Base-by-base conservation (phyloP, 1,139 yeast species). In the Scheffersomyces titani region DNA sequence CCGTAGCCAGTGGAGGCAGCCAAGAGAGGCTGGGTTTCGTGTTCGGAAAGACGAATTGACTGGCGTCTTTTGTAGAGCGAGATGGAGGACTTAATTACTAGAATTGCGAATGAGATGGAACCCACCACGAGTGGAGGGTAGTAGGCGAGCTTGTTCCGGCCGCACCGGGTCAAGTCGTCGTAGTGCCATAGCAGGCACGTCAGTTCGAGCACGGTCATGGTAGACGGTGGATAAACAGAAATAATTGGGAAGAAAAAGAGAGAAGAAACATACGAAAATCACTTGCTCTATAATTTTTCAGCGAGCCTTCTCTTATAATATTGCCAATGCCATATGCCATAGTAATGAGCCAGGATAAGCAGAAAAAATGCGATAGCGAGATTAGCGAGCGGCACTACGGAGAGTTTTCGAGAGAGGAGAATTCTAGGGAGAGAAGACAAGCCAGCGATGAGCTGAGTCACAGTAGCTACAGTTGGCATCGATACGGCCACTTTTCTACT, bases 121-220 rank as follows among this genome's bases (percentile, higher is more conserved):
- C 78, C 76, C 19, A 79, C 62, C 2, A 72, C 59, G 6, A 73
- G 51, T 0, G 84, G 84, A 13, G 73, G 66, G 53, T 67, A 64
- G 44, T 69, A 65, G 52, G 80, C 81, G 54, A 83, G 64, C 36
- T 66, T 49, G 51, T 77, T 77, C 52, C 83, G 72, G 9, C 81
- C 78, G 67, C 86, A 83, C 19, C 62, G 65, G 5, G 87, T 76
- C 53, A 85, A 71, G 65, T 80, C 84, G 60, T 80, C 84, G 61
- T 72, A 76, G 55, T 68, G 66, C 84, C 84, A 80, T 52, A 75
- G 63, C 44, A 67, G 63, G 59, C 77, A 74, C 50, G 54, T 46
- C 49, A 6, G 49, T 46, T 22, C 49, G 19, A 46, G 19, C 24
- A 46, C 20, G 6, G 51, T 6, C 49, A 46, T 46, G 49, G 24